Base-by-base conservation (phyloP, 768 basidiomycete species). In the Boletellus ananas region DNA sequence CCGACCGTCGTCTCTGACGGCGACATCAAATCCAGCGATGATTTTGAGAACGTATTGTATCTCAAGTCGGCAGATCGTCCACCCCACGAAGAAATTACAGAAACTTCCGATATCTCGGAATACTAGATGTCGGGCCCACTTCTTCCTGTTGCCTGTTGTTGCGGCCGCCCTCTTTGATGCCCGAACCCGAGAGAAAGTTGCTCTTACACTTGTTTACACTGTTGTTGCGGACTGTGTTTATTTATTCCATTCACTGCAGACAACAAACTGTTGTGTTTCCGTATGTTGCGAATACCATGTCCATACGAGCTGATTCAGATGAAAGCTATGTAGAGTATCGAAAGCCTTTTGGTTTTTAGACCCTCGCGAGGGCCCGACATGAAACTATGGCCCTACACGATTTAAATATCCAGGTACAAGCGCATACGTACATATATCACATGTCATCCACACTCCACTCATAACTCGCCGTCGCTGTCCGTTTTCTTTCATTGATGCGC, bases 401-500 rank as follows among this genome's bases (percentile, higher is more conserved):
- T 34, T 45, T 35, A 20, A 34, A 31, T 37, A 42, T 44, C 21
- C 53, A 8, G 29, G 29, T 29, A 43, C 20, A 44, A 42, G 34
- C 4, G 33, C 12, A 45, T 39, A 16, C 12, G 6, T 18, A 42
- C 23, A 46, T 38, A 51, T 14, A 27, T 59, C 80, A 95, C 94
- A 96, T 96, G 64, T 95, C 94, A 56, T 96, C 94, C 47, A 87
- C 84, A 54, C 91, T 84, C 89, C 89, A 95, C 51, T 82, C 74
- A 58, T 94, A 85, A 45, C 84, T 85, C 62, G 92, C 91, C 21
- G 78, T 66, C 6, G 79, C 80, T 50, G 71, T 77, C 51, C 94
- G 80, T 62, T 82, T 80, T 63, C 75, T 77, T 36, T 87, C 79
- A 65, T 97, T 98, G 52, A 77, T 73, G 49, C 77, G 78, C 68